Base-by-base conservation (phyloP, 768 basidiomycete species). In the Hirschioporus abietinus region DNA sequence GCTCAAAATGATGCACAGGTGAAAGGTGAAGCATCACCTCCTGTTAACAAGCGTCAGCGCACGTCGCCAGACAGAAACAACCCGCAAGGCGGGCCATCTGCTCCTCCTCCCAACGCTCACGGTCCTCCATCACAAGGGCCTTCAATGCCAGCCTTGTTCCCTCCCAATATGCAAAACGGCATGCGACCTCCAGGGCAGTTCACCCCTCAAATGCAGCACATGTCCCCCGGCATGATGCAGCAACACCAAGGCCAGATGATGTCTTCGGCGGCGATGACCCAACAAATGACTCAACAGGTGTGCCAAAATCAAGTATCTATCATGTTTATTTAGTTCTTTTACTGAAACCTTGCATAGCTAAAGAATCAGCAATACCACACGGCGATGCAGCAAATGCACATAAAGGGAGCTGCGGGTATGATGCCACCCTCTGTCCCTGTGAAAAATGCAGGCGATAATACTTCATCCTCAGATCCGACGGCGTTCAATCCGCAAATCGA, bases 21-120 rank as follows among this genome's bases (percentile, higher is more conserved):
- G 60, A 61, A 61, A 61, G 25, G 25, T 25, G 60, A 61, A 34
- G 24, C 60, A 34, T 61, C 60, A 3, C 60, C 60, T 25, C 60
- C 60, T 61, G 60, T 25, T 61, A 25, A 34, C 25, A 61, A 61
- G 30, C 12, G 60, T 12, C 60, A 25, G 15, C 60, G 60, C 3
- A 25, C 25, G 15, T 61, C 60, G 23, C 60, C 60, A 34, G 30
- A 61, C 23, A 61, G 25, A 34, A 61, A 61, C 18, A 34, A 61
- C 23, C 60, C 60, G 2, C 60, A 25, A 61, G 60, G 60, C 60
- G 60, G 42, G 3, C 42, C 42, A 2, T 52, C 42, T 52, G 42
- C 42, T 52, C 42, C 42, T 52, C 42, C 42, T 52, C 12, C 42
- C 2, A 52, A 52, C 20, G 42, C 42, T 15, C 42, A 52, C 12